Percentiles rank a stretch among this genome's conserved stretches.
These are phyloP conservation scores for Fomitopsis pinicola DNA, from an alignment of 1,284 basidiomycete species.

Conservation along the genomic window DNA sequence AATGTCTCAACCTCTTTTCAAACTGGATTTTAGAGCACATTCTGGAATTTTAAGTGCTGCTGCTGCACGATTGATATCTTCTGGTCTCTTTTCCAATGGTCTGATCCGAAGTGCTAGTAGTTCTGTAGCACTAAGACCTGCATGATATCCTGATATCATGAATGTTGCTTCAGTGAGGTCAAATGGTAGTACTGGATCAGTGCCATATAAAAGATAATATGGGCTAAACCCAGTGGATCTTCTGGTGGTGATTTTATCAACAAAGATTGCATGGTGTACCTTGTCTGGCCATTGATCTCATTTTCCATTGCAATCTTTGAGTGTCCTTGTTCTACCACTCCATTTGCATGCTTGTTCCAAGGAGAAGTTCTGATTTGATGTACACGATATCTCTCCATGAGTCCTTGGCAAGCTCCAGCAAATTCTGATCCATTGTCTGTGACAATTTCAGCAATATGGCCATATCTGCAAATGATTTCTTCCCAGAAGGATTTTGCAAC, in stretches of 20 bases:
- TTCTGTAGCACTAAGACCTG: neutral
- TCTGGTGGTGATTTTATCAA: slow-evolving; percentile 30
- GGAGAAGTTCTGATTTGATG: slow-evolving; percentile 35
- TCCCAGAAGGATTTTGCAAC: slow-evolving; percentile 23
- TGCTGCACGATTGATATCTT: neutral
- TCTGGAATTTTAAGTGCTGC: too few species aligned
- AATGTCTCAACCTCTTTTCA: neutral
- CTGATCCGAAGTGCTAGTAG: neutral
- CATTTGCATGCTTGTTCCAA: slow-evolving; percentile 41
- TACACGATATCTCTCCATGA: slow-evolving; percentile 31
- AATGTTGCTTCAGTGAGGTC: neutral
- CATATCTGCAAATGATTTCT: slow-evolving; percentile 21
- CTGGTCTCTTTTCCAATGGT: neutral
- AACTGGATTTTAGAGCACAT: neutral
- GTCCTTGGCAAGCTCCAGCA: slow-evolving; percentile 26
- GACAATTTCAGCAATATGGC: slow-evolving; percentile 17
- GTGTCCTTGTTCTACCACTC: slow-evolving; percentile 34
- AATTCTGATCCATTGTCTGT: slow-evolving; percentile 25
- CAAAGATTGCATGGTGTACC: slow-evolving; percentile 33
- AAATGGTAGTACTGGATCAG: neutral
- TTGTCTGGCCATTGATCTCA: slow-evolving; percentile 24
- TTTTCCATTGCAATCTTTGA: slow-evolving; percentile 32
- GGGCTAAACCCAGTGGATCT: slow-evolving; percentile 29
- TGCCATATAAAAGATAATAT: slow-evolving; percentile 18
- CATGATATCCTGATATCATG: neutral